phyloP scores from a whole-genome alignment of 1,284 basidiomycete genomes.

The Trichosporon faecale region DNA sequence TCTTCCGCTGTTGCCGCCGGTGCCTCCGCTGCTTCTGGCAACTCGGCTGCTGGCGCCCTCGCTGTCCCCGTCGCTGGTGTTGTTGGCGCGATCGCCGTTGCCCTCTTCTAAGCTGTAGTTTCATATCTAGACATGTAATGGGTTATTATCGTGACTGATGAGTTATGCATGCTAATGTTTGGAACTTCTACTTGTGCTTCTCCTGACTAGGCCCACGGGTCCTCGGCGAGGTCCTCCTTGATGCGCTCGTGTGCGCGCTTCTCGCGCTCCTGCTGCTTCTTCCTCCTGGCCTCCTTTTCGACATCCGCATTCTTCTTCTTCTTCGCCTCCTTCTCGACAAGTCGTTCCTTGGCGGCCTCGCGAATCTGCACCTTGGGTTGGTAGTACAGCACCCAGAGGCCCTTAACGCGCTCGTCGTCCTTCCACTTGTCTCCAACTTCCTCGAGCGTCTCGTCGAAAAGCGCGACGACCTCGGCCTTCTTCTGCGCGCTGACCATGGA shows the following conservation, averaged over 20 bases:
- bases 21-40: background rate
- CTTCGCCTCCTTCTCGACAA: conserved; percentile 66
- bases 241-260: conserved; percentile 77
- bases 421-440: conserved; percentile 81
- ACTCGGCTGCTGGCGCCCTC: background rate
- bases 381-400: conserved; percentile 65
- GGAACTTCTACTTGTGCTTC: no score
- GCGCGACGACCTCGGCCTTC: conserved; percentile 55
- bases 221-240: background rate
- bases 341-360: conserved; percentile 71
- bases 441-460: conserved; percentile 67
- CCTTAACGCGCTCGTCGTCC: conserved; percentile 70
- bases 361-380: conserved; percentile 72
- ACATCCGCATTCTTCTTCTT: conserved; percentile 29
- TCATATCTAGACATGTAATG: background rate
- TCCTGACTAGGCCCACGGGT: background rate
- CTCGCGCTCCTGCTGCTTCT: conserved; percentile 79
- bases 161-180: background rate
- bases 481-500: conserved; percentile 20
- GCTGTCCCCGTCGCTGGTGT: background rate
- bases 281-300: conserved; percentile 33
- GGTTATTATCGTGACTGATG: background rate
- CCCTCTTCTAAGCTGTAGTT: background rate
- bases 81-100: background rate
- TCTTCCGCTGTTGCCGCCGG: background rate